Conservation (phyloP, 1,284 basidiomycete genomes). For the Peniophora sp. region DNA sequence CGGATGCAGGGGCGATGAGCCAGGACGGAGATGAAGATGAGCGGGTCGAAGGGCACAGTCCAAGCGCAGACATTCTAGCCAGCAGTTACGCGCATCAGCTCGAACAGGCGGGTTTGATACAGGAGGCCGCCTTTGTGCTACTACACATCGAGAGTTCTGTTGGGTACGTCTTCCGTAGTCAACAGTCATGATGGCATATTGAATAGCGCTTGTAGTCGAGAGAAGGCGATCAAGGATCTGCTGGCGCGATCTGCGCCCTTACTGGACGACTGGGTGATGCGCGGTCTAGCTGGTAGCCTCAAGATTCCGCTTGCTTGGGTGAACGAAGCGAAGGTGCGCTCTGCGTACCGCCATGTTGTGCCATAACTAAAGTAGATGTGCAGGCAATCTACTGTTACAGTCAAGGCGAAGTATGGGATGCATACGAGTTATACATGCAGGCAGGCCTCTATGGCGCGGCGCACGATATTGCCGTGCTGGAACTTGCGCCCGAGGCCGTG, state of each 20-base stretch:
- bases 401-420: conserved; percentile 59
- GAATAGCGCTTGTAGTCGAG: conserved; percentile 41
- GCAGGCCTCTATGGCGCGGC: conserved; percentile 70
- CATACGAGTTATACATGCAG: conserved; percentile 71
- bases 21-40: conserved; percentile 37
- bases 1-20: conserved; percentile 18
- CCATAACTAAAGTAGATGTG: too few relatives aligned
- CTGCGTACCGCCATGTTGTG: too few relatives aligned
- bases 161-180: conserved; percentile 44
- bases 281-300: conserved; percentile 70
- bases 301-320: conserved; percentile 84
- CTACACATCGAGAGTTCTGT: conserved; percentile 78
- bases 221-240: conserved; percentile 76
- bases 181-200: not conserved
- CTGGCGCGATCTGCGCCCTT: conserved; percentile 67
- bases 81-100: conserved; percentile 84
- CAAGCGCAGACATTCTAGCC: conserved; percentile 77
- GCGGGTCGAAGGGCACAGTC: conserved; percentile 63
- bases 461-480: conserved; percentile 72
- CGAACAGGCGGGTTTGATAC: conserved; percentile 74
- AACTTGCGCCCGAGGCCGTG: conserved; percentile 88
- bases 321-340: conserved; percentile 74
- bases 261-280: conserved; percentile 62
- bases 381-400: conserved; percentile 66
- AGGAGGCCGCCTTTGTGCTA: conserved; percentile 85